Evolutionary conservation across 2,329 filamentous ascomycete species (phyloP).

Genomic region (Acephala macrosclerotiorum): DNA sequence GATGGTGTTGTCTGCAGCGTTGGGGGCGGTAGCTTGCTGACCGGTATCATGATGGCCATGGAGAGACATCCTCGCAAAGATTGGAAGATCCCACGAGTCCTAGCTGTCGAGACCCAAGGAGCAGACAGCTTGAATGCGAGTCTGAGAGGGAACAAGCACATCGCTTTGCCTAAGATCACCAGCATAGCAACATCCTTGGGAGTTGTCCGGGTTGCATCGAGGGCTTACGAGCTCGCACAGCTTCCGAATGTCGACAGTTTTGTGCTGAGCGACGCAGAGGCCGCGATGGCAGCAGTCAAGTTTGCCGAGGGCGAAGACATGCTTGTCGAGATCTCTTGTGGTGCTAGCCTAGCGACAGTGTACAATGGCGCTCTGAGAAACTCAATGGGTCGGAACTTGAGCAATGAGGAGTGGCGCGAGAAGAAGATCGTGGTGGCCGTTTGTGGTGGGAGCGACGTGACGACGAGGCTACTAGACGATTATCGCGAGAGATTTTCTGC

Average conservation of each 20-base stretch:
- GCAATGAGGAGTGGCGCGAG: constrained; percentile 64
- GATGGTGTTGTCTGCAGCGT: constrained; percentile 80
- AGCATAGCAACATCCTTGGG: constrained; percentile 79
- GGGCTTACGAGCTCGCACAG: constrained; percentile 70
- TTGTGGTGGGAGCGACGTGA: constrained; percentile 79
- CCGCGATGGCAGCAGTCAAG: constrained; percentile 76
- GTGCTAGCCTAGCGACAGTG: constrained; percentile 75
- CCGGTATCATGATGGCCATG: constrained; percentile 66
- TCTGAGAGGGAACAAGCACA: constrained; percentile 60
- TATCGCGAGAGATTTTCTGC: constrained; percentile 57
- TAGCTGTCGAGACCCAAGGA: constrained; percentile 80
- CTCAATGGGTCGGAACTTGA: constrained; percentile 60
- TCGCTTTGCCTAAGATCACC: constrained; percentile 75
- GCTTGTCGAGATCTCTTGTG: constrained; percentile 85
- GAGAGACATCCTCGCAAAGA: constrained; percentile 22
- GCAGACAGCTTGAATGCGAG: constrained; percentile 74
- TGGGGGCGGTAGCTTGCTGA: constrained; percentile 82
- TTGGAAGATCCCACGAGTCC: constrained; percentile 53
- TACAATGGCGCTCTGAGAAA: constrained; percentile 70
- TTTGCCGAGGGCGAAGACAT: constrained; percentile 84
- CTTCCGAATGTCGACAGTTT: constrained; percentile 61
- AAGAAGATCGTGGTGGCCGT: constrained; percentile 85
- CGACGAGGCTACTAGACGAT: constrained; percentile 63
- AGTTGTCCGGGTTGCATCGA: constrained; percentile 72
- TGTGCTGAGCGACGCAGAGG: constrained; percentile 78